Evolutionary conservation across 2,329 filamentous ascomycete species (phyloP).

Genomic region (Fusarium lateritium): DNA sequence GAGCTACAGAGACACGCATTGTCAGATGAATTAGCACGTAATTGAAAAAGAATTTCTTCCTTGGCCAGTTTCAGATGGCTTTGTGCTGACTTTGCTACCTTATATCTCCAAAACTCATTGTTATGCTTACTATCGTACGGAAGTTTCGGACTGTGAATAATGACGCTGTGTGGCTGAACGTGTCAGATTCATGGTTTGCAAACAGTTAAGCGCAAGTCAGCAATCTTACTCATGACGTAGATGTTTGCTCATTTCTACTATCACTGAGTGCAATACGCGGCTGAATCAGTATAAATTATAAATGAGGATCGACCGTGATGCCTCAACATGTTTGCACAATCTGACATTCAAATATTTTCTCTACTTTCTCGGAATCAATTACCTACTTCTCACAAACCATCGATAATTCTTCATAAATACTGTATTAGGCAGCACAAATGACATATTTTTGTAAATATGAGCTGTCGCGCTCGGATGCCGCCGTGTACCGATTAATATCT

Average conservation of each 20-base stretch:
- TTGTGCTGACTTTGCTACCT: background rate
- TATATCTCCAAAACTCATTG: background rate
- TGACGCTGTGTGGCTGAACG: conserved; percentile 10
- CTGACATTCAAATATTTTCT: too few species aligned
- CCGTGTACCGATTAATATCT: conserved; percentile 15
- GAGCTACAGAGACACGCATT: conserved; percentile 10
- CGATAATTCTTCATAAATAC: too few species aligned
- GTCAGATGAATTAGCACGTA: background rate
- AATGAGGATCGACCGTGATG: background rate
- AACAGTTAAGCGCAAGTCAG: conserved; percentile 5
- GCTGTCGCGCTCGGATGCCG: conserved; percentile 5
- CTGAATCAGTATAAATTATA: background rate
- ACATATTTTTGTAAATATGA: too few species aligned
- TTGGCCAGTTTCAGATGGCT: background rate
- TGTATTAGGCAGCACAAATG: too few species aligned
- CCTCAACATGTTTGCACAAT: background rate
- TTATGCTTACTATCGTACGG: conserved; percentile 6
- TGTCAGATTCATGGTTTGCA: conserved; percentile 24
- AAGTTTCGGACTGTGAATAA: conserved; percentile 1
- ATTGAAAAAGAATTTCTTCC: background rate
- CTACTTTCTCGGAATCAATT: too few species aligned
- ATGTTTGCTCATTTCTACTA: background rate
- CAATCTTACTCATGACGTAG: conserved; percentile 15
- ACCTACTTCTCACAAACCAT: too few species aligned
- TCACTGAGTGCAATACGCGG: too few species aligned